Conservation (phyloP, 1,139 yeast genomes). For the Geotrichum europaeum region DNA sequence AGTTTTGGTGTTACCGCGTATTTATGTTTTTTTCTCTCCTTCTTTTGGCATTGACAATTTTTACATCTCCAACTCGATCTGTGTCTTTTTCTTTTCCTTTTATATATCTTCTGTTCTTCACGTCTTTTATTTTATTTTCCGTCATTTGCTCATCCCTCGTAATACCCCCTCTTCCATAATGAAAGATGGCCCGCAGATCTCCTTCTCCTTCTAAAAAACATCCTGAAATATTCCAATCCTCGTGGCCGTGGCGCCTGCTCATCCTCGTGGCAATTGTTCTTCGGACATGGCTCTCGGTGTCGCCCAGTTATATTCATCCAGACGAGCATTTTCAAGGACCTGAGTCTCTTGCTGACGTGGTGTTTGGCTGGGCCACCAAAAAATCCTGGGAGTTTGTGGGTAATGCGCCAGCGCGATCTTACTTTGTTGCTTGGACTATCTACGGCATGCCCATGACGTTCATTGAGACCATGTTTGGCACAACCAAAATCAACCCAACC, state of each 20-base stretch:
- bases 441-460: constrained; percentile 57
- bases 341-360: constrained; percentile 53
- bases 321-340: constrained; percentile 94
- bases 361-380: constrained; percentile 48
- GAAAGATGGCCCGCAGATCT: constrained; percentile 5
- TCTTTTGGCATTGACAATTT: neutral
- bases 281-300: constrained; percentile 54
- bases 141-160: neutral
- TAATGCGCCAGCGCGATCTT: constrained; percentile 62
- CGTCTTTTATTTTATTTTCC: neutral
- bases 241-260: constrained; percentile 29
- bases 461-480: constrained; percentile 26
- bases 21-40: neutral
- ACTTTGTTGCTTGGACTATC: constrained; percentile 57
- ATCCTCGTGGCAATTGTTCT: constrained; percentile 38
- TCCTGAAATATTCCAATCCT: constrained; percentile 19
- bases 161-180: neutral
- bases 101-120: neutral
- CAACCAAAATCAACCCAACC: constrained; percentile 28
- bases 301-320: constrained; percentile 88
- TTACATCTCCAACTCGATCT: neutral
- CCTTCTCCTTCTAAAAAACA: constrained; percentile 6
- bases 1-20: neutral
- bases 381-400: constrained; percentile 81
- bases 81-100: neutral